Percentiles rank a stretch among this genome's conserved stretches.
phyloP scores from a whole-genome alignment of 108 stramenopile species.

The Cyclotella distinguenda region DNA sequence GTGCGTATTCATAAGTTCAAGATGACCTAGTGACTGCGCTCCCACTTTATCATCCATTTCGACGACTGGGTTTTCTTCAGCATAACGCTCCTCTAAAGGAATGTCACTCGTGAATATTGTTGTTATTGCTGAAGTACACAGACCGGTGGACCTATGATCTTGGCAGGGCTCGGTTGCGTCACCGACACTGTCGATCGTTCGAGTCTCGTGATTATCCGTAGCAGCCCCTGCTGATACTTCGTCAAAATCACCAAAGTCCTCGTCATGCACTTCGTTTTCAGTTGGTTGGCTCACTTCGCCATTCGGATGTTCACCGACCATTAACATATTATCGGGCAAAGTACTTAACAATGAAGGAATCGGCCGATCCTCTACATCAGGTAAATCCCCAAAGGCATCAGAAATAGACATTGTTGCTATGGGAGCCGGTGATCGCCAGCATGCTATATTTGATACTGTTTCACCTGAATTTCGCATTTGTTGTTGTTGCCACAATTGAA shows the following conservation, averaged over 20 bases:
- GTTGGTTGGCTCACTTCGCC: too few species aligned
- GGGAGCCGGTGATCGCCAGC: neutral
- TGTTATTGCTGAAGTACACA: too few species aligned
- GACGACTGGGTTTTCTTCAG: neutral
- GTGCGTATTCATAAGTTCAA: neutral
- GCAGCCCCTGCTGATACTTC: neutral
- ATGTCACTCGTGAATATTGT: too few species aligned
- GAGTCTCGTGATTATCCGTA: neutral
- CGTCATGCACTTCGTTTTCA: neutral
- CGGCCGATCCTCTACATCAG: constrained; percentile 42
- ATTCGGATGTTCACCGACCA: too few species aligned
- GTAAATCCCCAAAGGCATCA: constrained; percentile 38
- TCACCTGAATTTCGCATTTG: neutral
- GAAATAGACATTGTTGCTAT: constrained; percentile 17
- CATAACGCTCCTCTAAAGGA: too few species aligned
- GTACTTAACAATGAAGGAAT: constrained; percentile 33
- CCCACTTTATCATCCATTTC: neutral
- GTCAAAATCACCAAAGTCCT: constrained; percentile 8
- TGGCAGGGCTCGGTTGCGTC: too few species aligned
- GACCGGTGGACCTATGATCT: too few species aligned
- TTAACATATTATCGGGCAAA: too few species aligned
- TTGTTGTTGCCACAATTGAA: constrained; percentile 21
- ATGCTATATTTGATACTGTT: too few species aligned
- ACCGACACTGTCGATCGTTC: neutral
- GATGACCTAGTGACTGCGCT: neutral